phyloP scores from a whole-genome alignment of 2,329 filamentous ascomycete species.

The Trichoderma harzianum region DNA sequence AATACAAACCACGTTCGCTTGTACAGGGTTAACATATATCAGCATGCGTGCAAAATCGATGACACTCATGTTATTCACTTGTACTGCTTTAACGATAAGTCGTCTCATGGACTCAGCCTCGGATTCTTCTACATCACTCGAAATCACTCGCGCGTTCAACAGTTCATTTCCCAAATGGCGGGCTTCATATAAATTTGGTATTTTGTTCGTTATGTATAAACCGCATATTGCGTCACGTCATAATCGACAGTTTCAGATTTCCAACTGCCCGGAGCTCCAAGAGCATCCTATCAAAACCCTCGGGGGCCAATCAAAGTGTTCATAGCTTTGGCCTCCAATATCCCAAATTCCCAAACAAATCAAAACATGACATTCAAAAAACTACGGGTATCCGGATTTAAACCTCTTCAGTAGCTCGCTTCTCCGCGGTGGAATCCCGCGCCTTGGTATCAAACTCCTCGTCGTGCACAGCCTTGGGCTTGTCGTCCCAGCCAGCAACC shows the following conservation, averaged over 20 bases:
- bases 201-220: background rate
- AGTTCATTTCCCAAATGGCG: background rate
- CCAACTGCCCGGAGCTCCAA: background rate
- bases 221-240: background rate
- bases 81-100: background rate
- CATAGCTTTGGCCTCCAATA: background rate
- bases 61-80: fast-evolving
- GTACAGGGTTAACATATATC: background rate
- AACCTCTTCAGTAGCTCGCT: conserved; percentile 8
- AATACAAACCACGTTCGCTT: background rate
- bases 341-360: background rate
- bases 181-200: background rate
- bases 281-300: background rate
- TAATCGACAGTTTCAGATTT: background rate
- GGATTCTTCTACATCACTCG: background rate
- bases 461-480: background rate
- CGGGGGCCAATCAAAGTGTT: background rate
- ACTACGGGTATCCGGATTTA: conserved; percentile 4
- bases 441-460: conserved; percentile 12
- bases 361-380: background rate
- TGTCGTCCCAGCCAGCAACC: conserved; percentile 40
- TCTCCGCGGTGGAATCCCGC: conserved; percentile 3
- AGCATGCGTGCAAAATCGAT: background rate
- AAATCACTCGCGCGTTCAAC: background rate
- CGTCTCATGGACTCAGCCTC: fast-evolving